phyloP scores from a whole-genome alignment of 805 yeast species.

The Teunomyces gatunensis region DNA sequence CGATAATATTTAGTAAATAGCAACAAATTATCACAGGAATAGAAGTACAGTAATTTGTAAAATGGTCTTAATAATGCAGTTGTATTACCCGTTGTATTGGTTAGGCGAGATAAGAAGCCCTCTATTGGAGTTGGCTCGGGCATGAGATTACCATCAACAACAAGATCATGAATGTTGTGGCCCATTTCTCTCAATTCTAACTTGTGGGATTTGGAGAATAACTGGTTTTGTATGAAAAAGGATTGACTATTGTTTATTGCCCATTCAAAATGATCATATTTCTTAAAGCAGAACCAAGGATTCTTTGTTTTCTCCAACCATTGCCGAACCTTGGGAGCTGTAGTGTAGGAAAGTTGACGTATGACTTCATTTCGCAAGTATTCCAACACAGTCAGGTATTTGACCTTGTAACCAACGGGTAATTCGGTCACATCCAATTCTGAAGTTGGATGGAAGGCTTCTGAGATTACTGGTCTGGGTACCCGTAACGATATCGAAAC shows the following conservation, averaged over 20 bases:
- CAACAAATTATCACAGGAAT: slow-evolving; percentile 58
- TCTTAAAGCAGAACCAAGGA: slow-evolving; percentile 56
- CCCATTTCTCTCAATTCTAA: slow-evolving; percentile 58
- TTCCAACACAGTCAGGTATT: slow-evolving; percentile 28
- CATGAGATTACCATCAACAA: slow-evolving; percentile 2
- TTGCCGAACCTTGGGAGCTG: slow-evolving; percentile 6
- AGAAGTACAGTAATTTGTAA: slow-evolving; percentile 59
- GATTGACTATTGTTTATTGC: slow-evolving; percentile 24
- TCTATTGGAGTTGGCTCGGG: slow-evolving; percentile 74
- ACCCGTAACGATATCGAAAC: slow-evolving; percentile 44
- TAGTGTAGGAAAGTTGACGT: slow-evolving; percentile 22
- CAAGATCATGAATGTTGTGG: slow-evolving; percentile 36
- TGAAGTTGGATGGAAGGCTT: slow-evolving; percentile 8
- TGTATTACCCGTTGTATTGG: slow-evolving; percentile 48
- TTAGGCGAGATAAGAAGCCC: slow-evolving; percentile 67
- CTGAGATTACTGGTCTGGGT: slow-evolving; percentile 28
- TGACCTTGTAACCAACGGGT: slow-evolving; percentile 23
- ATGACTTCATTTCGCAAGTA: slow-evolving; percentile 39
- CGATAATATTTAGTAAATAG: slow-evolving; percentile 53
- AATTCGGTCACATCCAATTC: slow-evolving; percentile 10
- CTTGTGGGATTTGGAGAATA: slow-evolving; percentile 39
- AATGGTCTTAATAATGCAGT: slow-evolving; percentile 39
- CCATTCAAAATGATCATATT: slow-evolving; percentile 72
- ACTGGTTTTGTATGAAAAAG: slow-evolving; percentile 27
- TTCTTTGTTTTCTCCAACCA: slow-evolving; percentile 23